phyloP scores from a whole-genome alignment of 208 protist genomes.

The Blastocrithidia nonstop region DNA sequence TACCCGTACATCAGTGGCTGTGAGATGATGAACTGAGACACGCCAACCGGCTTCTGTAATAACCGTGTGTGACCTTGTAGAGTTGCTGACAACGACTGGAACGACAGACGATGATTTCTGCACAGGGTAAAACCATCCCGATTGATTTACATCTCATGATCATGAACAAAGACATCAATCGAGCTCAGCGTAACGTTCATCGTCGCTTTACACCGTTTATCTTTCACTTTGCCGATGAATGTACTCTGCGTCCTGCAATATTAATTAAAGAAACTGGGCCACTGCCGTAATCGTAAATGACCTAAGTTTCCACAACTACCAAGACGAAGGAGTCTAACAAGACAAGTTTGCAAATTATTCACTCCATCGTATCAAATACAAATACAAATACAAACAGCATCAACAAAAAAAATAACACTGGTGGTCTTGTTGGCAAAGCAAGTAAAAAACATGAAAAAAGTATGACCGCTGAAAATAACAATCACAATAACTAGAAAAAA shows the following conservation, averaged over 20 bases:
- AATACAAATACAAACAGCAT: too few relatives aligned
- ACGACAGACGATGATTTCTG: constrained; percentile 14
- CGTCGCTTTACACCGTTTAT: constrained; percentile 65
- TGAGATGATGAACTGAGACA: constrained; percentile 84
- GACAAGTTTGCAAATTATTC: too few relatives aligned
- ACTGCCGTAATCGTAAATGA: background rate
- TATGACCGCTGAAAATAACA: too few relatives aligned
- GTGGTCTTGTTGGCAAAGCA: too few relatives aligned
- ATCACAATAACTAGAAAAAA: too few relatives aligned
- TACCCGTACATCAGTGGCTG: constrained; percentile 78
- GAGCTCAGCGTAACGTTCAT: constrained; percentile 39
- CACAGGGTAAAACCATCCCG: constrained; percentile 28
- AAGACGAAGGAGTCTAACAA: too few relatives aligned
- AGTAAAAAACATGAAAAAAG: too few relatives aligned
- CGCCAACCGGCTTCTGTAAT: constrained; percentile 39
- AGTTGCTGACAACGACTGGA: constrained; percentile 17
- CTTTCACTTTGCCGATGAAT: constrained; percentile 65
- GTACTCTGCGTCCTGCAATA: constrained; percentile 20
- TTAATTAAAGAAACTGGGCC: constrained; percentile 29
- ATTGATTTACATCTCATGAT: constrained; percentile 66
- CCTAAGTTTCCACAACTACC: too few relatives aligned
- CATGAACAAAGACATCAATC: constrained; percentile 19
- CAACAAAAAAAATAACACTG: too few relatives aligned
- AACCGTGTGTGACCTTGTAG: constrained; percentile 59
- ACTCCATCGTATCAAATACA: too few relatives aligned